Base-by-base conservation (phyloP, 805 yeast genomes). In the Yamadazyma akitaensis region DNA sequence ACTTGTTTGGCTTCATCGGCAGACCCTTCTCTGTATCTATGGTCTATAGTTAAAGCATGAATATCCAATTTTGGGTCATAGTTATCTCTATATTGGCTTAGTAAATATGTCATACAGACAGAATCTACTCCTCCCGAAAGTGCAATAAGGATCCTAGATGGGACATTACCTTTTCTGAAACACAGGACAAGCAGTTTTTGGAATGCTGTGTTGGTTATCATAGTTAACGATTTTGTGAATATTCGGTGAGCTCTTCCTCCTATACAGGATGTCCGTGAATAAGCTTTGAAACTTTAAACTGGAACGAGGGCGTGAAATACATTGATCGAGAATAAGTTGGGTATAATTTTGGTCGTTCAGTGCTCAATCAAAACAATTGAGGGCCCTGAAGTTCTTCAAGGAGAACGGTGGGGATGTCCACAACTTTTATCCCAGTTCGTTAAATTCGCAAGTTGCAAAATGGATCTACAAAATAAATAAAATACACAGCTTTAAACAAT, bases 81-180 rank as follows among this genome's bases (percentile, higher is more conserved):
- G 2, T 43, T 47, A 10, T 69, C 48, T 28, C 58, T 63, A 53
- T 67, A 76, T 21, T 64, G 60, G 0, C 67, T 50, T 4, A 83
- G 60, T 16, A 85, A 64, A 51, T 75, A 74, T 0, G 85, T 71
- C 37, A 87, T 60, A 12, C 86, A 82, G 81, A 86, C 81, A 1
- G 94, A 86, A 58, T 87, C 95, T 0, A 84, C 89, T 1, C 95
- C 95, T 1, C 96, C 96, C 13, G 89, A 82, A 0, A 87, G 73
- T 0, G 90, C 89, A 14, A 87, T 61, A 5, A 72, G 79, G 0
- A 80, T 47, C 26, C 50, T 58, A 5, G 44, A 35, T 3, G 75
- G 76, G 6, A 54, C 43, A 7, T 51, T 28, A 2, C 44, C 42
- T 2, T 19, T 16, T 24, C 17, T 30, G 31, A 40, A 32, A 13